These are phyloP conservation scores for barley (Hordeum vulgare) DNA, from an alignment of 176 grass and related monocot species.

Conservation along the genomic window DNA sequence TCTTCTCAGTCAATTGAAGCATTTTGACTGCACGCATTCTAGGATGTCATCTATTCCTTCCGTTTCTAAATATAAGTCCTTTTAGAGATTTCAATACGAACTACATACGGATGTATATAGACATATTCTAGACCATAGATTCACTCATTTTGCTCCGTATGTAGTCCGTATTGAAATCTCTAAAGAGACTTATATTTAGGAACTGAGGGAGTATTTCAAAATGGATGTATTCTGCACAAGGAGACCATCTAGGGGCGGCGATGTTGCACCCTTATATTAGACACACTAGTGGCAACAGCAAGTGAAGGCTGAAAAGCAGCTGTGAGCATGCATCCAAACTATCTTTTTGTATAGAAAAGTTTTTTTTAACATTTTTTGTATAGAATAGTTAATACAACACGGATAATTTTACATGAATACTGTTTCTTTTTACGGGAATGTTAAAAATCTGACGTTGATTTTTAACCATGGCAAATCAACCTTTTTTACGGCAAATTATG, in stretches of 20 bases:
- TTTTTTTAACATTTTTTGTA: not conserved
- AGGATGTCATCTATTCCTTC: not conserved
- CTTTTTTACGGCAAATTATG: no score
- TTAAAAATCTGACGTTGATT: no score
- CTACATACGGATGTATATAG: no score
- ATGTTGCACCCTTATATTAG: not conserved
- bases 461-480: no score
- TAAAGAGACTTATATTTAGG: no score
- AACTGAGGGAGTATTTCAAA: not conserved
- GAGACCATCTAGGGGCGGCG: not conserved
- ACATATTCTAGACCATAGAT: no score
- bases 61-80: no score
- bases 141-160: no score
- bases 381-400: conserved; percentile 10
- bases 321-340: not conserved
- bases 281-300: not conserved
- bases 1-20: not conserved
- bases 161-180: no score
- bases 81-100: no score
- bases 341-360: conserved; percentile 16
- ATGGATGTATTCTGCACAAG: not conserved
- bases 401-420: not conserved
- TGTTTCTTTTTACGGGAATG: not conserved
- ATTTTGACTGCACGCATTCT: not conserved
- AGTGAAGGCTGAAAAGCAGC: not conserved